phyloP scores from a whole-genome alignment of 768 basidiomycete species.

The Tubosaeta brunneosetosa region DNA sequence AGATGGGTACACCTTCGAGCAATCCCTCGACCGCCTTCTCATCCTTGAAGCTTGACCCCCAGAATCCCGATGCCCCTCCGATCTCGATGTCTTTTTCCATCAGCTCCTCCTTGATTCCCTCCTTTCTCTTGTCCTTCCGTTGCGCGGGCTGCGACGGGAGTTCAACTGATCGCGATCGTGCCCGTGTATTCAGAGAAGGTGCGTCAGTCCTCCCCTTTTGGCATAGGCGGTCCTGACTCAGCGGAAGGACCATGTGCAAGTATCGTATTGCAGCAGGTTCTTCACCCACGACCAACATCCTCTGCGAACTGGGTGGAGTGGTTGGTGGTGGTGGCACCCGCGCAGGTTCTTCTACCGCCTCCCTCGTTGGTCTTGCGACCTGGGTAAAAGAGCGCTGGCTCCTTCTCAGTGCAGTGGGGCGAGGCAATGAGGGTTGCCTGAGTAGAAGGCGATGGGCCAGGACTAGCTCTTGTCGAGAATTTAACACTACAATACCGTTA shows the following conservation, averaged over 20 bases:
- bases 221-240: slow-evolving; percentile 11
- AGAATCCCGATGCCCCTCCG: not conserved
- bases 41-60: slow-evolving; percentile 11
- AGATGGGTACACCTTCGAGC: too few relatives aligned
- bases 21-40: slow-evolving; percentile 23
- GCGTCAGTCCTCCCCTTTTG: not conserved
- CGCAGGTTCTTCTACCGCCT: not conserved
- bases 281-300: slow-evolving; percentile 1
- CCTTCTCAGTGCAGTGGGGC: slow-evolving; percentile 7
- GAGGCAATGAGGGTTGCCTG: slow-evolving; percentile 26
- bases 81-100: slow-evolving; percentile 8
- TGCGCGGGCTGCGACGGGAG: not conserved
- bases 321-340: not conserved
- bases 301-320: slow-evolving; percentile 9
- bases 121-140: not conserved
- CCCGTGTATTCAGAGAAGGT: slow-evolving; percentile 4
- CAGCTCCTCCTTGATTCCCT: slow-evolving; percentile 3
- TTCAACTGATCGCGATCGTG: slow-evolving; percentile 7
- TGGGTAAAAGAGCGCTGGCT: not conserved
- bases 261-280: not conserved
- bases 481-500: slow-evolving; percentile 1
- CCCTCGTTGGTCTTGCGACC: not conserved
- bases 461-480: not conserved
- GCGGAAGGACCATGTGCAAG: slow-evolving; percentile 9
- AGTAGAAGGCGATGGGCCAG: slow-evolving; percentile 15